Evolutionary conservation across 2,329 filamentous ascomycete species (phyloP), one percentile per base, ranked within the genome.

Genomic region (Simplicillium sp.): DNA sequence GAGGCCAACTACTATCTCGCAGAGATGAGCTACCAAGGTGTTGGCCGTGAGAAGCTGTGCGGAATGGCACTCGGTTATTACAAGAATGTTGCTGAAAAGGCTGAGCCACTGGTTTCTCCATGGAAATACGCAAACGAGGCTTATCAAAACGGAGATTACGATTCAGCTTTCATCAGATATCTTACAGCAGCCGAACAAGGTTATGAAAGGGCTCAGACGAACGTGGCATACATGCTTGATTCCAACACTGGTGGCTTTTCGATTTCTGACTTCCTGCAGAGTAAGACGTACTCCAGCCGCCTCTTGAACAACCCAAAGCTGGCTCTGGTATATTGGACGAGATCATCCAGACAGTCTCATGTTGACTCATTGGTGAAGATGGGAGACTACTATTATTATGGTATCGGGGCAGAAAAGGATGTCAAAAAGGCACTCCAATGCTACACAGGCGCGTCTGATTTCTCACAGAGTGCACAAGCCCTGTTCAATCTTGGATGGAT

Each of bases 401-500:
- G 92, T 7, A 75, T 89, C 17, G 90, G 90, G 3, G 77, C 84
- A 1, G 67, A 76, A 7, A 53, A 68, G 0, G 84, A 94, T 49
- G 67, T 84, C 14, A 82, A 89, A 51, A 95, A 95, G 60, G 94
- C 94, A 6, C 88, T 89, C 0, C 81, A 84, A 35, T 98, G 92
- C 66, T 98, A 98, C 54, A 83, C 85, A 40, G 85, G 87, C 4
- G 92, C 92, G 2, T 89, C 89, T 0, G 92, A 98, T 56, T 88
- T 85, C 44, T 81, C 90, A 50, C 84, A 88, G 55, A 94, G 87
- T 51, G 92, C 90, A 3, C 94, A 98, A 62, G 92, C 94, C 12
- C 78, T 96, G 43, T 98, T 88, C 77, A 97, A 98, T 54, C 70
- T 98, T 12, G 94, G 92, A 5, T 98, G 92, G 92, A 97, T 98